Conservation (phyloP, 192 early-diverging fungal genomes). For the Gaertneriomyces sp. region DNA sequence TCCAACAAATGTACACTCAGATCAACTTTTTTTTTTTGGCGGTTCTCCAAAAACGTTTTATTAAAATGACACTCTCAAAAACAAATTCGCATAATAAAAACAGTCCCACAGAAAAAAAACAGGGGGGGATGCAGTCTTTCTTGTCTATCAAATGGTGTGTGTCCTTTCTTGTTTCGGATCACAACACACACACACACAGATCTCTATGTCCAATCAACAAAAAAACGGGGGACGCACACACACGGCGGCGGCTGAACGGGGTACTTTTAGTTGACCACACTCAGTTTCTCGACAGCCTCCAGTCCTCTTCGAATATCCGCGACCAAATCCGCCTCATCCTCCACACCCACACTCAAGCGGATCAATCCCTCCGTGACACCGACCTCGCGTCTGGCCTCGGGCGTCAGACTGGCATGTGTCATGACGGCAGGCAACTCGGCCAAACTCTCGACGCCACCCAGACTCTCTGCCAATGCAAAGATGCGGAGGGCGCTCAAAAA, state of each 20-base stretch:
- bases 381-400: constrained; percentile 76
- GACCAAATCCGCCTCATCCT: constrained; percentile 84
- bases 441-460: constrained; percentile 94
- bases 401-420: constrained; percentile 89
- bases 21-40: too few relatives aligned
- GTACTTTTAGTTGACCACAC: too few relatives aligned
- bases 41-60: too few relatives aligned
- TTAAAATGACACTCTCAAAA: too few relatives aligned
- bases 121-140: too few relatives aligned
- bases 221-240: background rate
- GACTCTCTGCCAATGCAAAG: constrained; percentile 93
- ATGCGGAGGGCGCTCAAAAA: constrained; percentile 77
- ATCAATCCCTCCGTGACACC: constrained; percentile 94
- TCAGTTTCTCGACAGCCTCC: constrained; percentile 17
- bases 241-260: too few relatives aligned
- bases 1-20: too few relatives aligned
- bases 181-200: too few relatives aligned
- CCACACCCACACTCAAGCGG: constrained; percentile 88
- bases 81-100: too few relatives aligned
- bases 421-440: constrained; percentile 92
- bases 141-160: too few relatives aligned
- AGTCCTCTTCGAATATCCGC: constrained; percentile 72
- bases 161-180: too few relatives aligned
- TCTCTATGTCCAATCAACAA: background rate
- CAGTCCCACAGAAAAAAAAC: too few relatives aligned